Conservation (phyloP, 371 early-diverging fungal genomes). For the Mucor piriformis region DNA sequence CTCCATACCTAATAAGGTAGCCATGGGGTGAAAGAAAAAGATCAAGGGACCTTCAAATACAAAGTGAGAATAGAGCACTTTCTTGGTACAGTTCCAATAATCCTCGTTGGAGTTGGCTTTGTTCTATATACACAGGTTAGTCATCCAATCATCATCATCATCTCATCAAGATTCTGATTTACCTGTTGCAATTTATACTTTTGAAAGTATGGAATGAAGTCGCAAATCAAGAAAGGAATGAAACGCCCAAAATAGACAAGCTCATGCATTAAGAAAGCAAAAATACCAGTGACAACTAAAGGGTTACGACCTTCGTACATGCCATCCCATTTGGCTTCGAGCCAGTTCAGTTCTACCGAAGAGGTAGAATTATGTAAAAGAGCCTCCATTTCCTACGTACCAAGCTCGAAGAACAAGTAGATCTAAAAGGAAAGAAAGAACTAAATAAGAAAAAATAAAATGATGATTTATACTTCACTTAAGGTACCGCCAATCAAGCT, state of each 20-base stretch:
- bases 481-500: background rate
- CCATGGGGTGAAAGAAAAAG: conserved; percentile 85
- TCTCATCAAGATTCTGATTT: conserved; percentile 12
- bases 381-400: conserved; percentile 15
- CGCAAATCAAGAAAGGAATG: conserved; percentile 75
- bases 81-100: conserved; percentile 78
- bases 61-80: conserved; percentile 78
- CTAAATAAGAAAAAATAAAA: background rate
- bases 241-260: conserved; percentile 80
- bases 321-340: conserved; percentile 55
- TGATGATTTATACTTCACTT: background rate
- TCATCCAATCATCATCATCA: background rate
- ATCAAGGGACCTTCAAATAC: conserved; percentile 86
- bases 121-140: conserved; percentile 39
- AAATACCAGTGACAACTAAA: conserved; percentile 65
- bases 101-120: conserved; percentile 69
- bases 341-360: conserved; percentile 22
- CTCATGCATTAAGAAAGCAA: conserved; percentile 77
- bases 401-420: background rate
- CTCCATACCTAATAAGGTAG: conserved; percentile 82
- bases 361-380: conserved; percentile 10
- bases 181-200: conserved; percentile 87
- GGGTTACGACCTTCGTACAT: conserved; percentile 77
- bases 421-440: background rate
- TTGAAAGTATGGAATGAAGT: conserved; percentile 71